Percentiles rank a stretch among this genome's conserved stretches.
phyloP scores from a whole-genome alignment of 1,284 basidiomycete genomes.

The Psilocybe mexicana region DNA sequence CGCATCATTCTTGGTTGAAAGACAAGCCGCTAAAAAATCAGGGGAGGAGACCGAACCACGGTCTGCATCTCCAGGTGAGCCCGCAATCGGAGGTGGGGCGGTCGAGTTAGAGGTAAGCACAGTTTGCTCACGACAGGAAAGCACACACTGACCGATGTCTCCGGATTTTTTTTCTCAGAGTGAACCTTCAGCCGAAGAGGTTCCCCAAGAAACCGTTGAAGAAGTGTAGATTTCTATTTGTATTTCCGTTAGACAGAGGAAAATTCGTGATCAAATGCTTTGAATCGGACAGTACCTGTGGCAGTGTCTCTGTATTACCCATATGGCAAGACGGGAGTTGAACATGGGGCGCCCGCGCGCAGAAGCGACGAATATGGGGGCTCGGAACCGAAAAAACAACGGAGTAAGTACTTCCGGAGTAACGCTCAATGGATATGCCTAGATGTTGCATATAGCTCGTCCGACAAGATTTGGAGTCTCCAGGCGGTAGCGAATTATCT shows the following conservation, averaged over 20 bases:
- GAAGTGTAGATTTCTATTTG: background rate
- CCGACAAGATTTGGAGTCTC: background rate
- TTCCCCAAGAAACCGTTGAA: background rate
- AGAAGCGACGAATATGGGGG: too few relatives aligned
- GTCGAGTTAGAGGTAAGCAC: background rate
- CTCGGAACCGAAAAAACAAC: too few relatives aligned
- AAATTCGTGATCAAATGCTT: background rate
- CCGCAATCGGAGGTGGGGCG: background rate
- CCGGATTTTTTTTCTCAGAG: slow-evolving; percentile 6
- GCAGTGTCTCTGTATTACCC: too few relatives aligned
- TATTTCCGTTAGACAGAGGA: too few relatives aligned
- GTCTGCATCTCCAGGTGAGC: background rate
- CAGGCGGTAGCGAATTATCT: background rate
- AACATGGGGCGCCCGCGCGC: too few relatives aligned
- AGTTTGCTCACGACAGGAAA: background rate
- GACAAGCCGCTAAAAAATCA: background rate
- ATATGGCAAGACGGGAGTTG: too few relatives aligned
- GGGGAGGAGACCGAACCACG: background rate
- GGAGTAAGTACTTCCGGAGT: too few relatives aligned
- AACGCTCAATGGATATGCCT: too few relatives aligned
- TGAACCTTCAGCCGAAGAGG: background rate
- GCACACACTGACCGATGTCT: slow-evolving; percentile 7
- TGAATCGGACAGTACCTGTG: too few relatives aligned
- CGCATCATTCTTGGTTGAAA: too few relatives aligned
- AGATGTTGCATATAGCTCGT: too few relatives aligned